These are phyloP conservation scores for Psilocybe cyanescens DNA, from an alignment of 768 basidiomycete genomes.

Conservation along the genomic window DNA sequence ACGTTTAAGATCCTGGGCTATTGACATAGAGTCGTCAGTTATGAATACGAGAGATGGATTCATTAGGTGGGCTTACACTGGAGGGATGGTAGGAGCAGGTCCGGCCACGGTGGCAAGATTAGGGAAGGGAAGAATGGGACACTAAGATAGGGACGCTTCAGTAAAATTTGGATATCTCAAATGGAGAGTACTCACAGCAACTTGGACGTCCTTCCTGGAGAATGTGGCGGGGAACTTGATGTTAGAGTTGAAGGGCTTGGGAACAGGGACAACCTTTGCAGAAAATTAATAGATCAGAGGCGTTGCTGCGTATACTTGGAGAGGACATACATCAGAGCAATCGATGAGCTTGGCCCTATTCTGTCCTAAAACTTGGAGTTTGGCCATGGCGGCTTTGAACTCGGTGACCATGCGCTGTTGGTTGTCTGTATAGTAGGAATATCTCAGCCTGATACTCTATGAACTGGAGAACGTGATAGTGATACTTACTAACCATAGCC, in stretches of 20 bases:
- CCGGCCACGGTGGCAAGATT: constrained; percentile 9
- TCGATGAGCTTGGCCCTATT: constrained; percentile 2
- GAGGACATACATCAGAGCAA: constrained; percentile 4
- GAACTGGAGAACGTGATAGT: background rate
- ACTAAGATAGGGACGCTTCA: background rate
- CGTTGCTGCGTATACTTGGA: background rate
- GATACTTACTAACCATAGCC: constrained; percentile 14
- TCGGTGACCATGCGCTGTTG: constrained; percentile 12
- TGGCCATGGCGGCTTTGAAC: constrained; percentile 12
- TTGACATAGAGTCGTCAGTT: background rate
- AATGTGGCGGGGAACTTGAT: constrained; percentile 19
- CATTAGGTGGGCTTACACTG: background rate
- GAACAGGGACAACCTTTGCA: constrained; percentile 13
- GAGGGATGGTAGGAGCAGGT: constrained; percentile 9
- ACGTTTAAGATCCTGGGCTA: constrained; percentile 1
- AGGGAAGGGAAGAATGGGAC: constrained; percentile 8
- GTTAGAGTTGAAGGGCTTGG: constrained; percentile 4
- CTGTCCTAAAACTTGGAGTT: constrained; percentile 13
- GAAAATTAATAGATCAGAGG: background rate
- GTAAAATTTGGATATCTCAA: background rate
- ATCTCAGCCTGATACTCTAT: background rate
- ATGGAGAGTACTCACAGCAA: background rate
- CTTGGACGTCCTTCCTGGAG: constrained; percentile 12
- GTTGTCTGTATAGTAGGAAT: background rate
- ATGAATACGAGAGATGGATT: background rate